Evolutionary conservation across 139 green algal species (phyloP).

Genomic region (Asterochloris erici): DNA sequence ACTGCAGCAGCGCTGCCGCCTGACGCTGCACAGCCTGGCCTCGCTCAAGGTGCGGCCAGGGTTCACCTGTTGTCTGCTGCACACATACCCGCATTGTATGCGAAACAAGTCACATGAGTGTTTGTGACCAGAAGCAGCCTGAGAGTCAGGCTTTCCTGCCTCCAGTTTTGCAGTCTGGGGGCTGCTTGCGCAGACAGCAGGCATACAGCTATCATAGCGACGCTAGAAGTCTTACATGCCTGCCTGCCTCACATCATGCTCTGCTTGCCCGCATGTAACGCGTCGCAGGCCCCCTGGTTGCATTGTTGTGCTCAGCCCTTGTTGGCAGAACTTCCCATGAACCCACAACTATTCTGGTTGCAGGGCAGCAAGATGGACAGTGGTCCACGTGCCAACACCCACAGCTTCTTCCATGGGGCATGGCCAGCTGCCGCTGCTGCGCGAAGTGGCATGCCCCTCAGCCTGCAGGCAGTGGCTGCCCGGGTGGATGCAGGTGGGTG

Average conservation of each 20-base stretch:
- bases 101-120: too few species aligned
- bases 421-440: conserved; percentile 25
- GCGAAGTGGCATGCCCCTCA: conserved; percentile 24
- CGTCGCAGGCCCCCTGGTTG: too few species aligned
- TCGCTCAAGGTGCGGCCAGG: too few species aligned
- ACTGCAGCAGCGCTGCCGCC: conserved; percentile 21
- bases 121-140: too few species aligned
- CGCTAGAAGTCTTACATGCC: too few species aligned
- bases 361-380: conserved; percentile 16
- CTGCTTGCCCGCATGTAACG: too few species aligned
- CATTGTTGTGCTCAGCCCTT: too few species aligned
- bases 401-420: conserved; percentile 32
- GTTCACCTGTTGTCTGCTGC: too few species aligned
- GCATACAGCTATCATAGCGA: too few species aligned
- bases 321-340: neutral
- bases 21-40: neutral
- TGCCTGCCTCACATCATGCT: too few species aligned
- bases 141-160: too few species aligned
- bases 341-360: neutral
- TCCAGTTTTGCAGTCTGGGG: neutral
- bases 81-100: too few species aligned
- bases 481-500: conserved; percentile 18
- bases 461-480: conserved; percentile 32
- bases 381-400: conserved; percentile 9
- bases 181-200: neutral